Conservation (phyloP, 805 yeast genomes). For the Candida nonsorbophila region DNA sequence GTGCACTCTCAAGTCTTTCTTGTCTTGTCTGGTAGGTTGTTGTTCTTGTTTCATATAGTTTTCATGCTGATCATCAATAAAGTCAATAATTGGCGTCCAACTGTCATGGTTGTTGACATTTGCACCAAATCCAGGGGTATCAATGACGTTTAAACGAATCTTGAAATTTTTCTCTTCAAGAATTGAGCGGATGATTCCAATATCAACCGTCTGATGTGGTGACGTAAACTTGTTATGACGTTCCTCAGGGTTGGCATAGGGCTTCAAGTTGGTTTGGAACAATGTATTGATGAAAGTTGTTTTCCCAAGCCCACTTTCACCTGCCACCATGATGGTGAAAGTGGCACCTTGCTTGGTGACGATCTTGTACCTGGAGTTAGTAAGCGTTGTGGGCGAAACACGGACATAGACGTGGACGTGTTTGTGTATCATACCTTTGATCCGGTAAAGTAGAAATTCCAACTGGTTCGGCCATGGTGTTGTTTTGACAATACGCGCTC, state of each 20-base stretch:
- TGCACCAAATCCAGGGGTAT: conserved; percentile 94
- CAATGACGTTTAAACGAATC: conserved; percentile 74
- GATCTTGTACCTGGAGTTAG: conserved; percentile 53
- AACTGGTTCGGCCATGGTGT: conserved; percentile 48
- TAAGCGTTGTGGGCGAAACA: background rate
- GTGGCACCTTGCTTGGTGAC: conserved; percentile 71
- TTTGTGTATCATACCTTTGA: conserved; percentile 47
- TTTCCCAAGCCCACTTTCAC: conserved; percentile 89
- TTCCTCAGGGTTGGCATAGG: conserved; percentile 49
- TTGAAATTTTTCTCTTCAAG: conserved; percentile 80
- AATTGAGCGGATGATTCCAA: conserved; percentile 73
- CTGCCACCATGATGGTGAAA: conserved; percentile 81
- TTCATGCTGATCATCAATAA: conserved; percentile 88
- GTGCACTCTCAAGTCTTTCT: conserved; percentile 82
- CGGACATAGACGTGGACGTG: background rate
- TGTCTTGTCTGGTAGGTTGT: conserved; percentile 68
- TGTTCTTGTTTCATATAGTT: conserved; percentile 88
- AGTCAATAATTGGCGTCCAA: conserved; percentile 84
- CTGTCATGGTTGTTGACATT: conserved; percentile 79
- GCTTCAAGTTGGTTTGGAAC: conserved; percentile 69
- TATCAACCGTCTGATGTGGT: conserved; percentile 64
- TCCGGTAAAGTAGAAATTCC: conserved; percentile 73
- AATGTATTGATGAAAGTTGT: conserved; percentile 86
- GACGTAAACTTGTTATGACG: conserved; percentile 53
- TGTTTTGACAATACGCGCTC: conserved; percentile 1